phyloP scores from a whole-genome alignment of 2,329 filamentous ascomycete species.

The Arachnopeziza araneosa region DNA sequence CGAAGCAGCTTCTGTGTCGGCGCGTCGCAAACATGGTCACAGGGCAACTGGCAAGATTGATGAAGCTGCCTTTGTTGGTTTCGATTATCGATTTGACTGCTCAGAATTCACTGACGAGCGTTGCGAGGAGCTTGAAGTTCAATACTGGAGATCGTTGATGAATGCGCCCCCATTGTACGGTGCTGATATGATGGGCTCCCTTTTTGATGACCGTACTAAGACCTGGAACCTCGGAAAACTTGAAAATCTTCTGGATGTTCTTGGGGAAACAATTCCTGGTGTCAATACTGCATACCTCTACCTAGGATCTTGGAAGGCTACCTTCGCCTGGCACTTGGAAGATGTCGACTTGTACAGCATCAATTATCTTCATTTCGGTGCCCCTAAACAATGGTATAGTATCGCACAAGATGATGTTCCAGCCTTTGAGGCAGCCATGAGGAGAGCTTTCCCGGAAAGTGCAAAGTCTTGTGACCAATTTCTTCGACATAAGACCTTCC shows the following conservation, averaged over 20 bases:
- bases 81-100: constrained; percentile 80
- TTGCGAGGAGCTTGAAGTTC: constrained; percentile 88
- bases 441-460: constrained; percentile 87
- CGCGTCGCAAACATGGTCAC: constrained; percentile 79
- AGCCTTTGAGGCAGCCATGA: constrained; percentile 92
- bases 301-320: constrained; percentile 99
- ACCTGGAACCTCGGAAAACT: constrained; percentile 94
- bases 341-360: constrained; percentile 99
- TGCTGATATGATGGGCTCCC: constrained; percentile 89
- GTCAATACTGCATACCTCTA: constrained; percentile 98
- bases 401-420: constrained; percentile 94
- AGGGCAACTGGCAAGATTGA: constrained; percentile 78
- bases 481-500: constrained; percentile 91
- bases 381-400: constrained; percentile 99
- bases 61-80: constrained; percentile 83
- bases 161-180: constrained; percentile 94
- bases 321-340: constrained; percentile 97
- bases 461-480: constrained; percentile 96
- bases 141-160: constrained; percentile 96
- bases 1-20: constrained; percentile 66
- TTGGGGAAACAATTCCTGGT: constrained; percentile 92
- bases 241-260: constrained; percentile 85
- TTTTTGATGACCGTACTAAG: constrained; percentile 81
- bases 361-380: constrained; percentile 98
- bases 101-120: constrained; percentile 87